Conservation (phyloP, 208 protist genomes). For the Kentomonas sorsogonicus region DNA sequence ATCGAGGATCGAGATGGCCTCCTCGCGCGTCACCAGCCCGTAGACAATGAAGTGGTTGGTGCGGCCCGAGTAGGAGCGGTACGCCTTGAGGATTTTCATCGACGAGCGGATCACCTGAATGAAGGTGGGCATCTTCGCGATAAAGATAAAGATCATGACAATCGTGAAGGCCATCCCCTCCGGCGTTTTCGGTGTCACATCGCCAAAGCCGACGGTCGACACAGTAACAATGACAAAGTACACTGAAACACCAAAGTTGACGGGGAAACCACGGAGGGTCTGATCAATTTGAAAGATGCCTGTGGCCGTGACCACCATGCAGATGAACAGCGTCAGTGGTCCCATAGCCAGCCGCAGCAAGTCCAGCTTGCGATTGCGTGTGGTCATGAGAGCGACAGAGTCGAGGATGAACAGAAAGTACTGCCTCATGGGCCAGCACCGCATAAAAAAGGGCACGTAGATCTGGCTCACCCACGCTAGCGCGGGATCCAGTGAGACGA, state of each 20-base stretch:
- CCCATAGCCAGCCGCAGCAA: slow-evolving; percentile 54
- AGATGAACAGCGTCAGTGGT: slow-evolving; percentile 72
- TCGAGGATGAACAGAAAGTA: slow-evolving; percentile 86
- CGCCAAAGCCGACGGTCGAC: slow-evolving; percentile 79
- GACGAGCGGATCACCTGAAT: slow-evolving; percentile 63
- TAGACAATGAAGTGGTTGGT: slow-evolving; percentile 80
- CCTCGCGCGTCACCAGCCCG: slow-evolving; percentile 56
- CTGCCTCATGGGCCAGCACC: slow-evolving; percentile 81
- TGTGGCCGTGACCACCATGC: slow-evolving; percentile 62
- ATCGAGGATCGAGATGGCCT: slow-evolving; percentile 74
- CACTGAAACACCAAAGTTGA: slow-evolving; percentile 52
- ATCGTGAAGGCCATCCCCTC: slow-evolving; percentile 61
- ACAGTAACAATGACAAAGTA: slow-evolving; percentile 82
- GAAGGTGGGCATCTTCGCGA: slow-evolving; percentile 80
- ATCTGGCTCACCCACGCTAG: slow-evolving; percentile 65
- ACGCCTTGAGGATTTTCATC: slow-evolving; percentile 50
- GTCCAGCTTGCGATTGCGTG: slow-evolving; percentile 57
- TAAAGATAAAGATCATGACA: slow-evolving; percentile 77
- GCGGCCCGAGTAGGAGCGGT: slow-evolving; percentile 61
- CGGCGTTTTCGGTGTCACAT: slow-evolving; percentile 58
- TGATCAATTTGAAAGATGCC: slow-evolving; percentile 73
- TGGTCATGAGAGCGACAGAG: slow-evolving; percentile 54
- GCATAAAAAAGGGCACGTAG: slow-evolving; percentile 84
- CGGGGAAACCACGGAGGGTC: slow-evolving; percentile 50
- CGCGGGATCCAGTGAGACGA: slow-evolving; percentile 33